Evolutionary conservation across 345 rosid genomes (phyloP), one percentile per base, ranked within the genome.

Genomic region (Mangifera indica): DNA sequence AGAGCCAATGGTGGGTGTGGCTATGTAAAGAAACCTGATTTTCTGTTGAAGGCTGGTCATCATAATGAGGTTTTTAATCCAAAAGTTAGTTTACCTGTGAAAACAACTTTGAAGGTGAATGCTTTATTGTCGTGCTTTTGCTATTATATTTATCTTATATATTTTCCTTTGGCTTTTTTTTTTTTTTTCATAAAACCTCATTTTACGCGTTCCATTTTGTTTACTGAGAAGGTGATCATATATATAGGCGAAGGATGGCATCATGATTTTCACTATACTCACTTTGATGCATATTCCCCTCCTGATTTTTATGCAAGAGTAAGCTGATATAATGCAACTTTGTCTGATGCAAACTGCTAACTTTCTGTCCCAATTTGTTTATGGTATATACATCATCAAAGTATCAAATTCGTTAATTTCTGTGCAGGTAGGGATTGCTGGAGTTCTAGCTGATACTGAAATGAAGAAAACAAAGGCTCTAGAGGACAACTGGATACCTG

Each of bases 171-270:
- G 56, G 21, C 26, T 11, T 17, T 32, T 37, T 37, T 4, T 7
- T n/a, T n/a, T n/a, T n/a, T n/a, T n/a, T n/a, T n/a, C n/a, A 10
- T 20, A 34, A 32, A n/a, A n/a, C 20, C 12, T 26, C 11, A 18
- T 3, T 20, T 61, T 52, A 22, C 1, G 44, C 15, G 40, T 48
- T 40, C 44, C 65, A 56, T 63, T 56, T 34, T 48, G 40, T 66
- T 1, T 59, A 9, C 55, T 59, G 54, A 18, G 48, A 66, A 93
- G 98, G 92, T 93, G 70, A 89, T 85, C 60, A 76, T 93, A 68
- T 91, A 82, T 51, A 88, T 93, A 96, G 98, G 98, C 21, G 94
- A 93, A 78, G 98, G 98, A 69, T 93, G 98, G 97, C 82, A 77
- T 74, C 44, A 62, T 0, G 98, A 93, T 42, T 93, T 93, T 71